Percentiles rank a stretch among this genome's conserved stretches.
Conservation (phyloP, 257 asterid genomes). For the Datura wrightii region DNA sequence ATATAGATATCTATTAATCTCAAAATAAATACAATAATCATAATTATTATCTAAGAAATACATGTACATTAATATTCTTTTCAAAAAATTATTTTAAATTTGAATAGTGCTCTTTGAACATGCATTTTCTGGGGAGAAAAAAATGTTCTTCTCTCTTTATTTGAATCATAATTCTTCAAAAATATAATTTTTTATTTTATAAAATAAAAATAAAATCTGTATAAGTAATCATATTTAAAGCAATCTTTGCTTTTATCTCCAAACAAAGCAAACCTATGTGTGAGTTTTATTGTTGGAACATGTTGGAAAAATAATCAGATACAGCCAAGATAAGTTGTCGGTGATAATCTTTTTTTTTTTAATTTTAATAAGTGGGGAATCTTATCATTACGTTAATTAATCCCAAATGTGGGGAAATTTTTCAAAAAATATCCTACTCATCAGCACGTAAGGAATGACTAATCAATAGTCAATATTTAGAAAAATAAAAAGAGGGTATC, state of each 20-base stretch:
- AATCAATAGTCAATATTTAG: neutral
- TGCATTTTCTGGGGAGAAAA: neutral
- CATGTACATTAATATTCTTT: neutral
- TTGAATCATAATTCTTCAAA: no score
- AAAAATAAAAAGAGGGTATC: neutral
- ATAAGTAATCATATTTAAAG: no score
- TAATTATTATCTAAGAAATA: neutral
- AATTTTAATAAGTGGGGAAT: neutral
- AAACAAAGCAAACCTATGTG: neutral
- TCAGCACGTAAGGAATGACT: neutral
- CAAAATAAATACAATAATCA: neutral
- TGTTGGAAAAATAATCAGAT: neutral
- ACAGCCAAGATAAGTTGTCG: neutral
- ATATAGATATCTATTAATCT: neutral
- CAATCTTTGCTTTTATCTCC: no score
- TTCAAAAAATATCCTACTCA: neutral
- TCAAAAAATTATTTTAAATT: neutral
- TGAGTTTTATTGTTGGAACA: neutral
- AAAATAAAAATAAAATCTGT: no score
- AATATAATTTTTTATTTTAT: no score
- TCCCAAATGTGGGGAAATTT: neutral
- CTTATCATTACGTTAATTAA: neutral
- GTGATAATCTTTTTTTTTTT: neutral
- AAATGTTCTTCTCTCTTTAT: no score
- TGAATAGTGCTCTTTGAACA: neutral